These are phyloP conservation scores for Kwoniella mangroviensis DNA, from an alignment of 768 basidiomycete species.

Conservation along the genomic window DNA sequence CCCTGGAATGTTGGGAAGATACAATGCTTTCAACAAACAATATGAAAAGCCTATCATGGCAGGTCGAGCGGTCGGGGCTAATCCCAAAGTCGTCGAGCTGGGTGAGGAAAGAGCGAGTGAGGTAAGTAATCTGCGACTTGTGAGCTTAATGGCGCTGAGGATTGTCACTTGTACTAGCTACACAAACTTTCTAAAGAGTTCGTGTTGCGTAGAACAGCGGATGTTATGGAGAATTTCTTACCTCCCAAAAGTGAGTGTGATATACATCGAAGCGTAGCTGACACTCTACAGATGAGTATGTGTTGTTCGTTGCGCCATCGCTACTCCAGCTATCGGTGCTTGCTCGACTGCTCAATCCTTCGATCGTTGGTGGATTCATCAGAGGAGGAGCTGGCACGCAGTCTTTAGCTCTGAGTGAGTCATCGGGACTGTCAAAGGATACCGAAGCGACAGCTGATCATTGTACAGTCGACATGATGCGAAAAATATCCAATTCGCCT, in stretches of 20 bases:
- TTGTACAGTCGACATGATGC: conserved; percentile 66
- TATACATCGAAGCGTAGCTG: not conserved
- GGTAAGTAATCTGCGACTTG: conserved; percentile 59
- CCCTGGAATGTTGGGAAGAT: conserved; percentile 74
- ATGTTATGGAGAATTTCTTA: conserved; percentile 76
- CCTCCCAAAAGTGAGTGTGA: conserved; percentile 81
- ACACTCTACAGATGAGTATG: conserved; percentile 80
- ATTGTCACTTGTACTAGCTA: conserved; percentile 54
- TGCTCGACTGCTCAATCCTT: conserved; percentile 71
- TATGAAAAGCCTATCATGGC: conserved; percentile 88
- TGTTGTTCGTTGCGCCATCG: conserved; percentile 94
- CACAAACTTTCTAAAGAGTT: conserved; percentile 78
- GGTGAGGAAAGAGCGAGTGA: conserved; percentile 79
- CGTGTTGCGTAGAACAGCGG: conserved; percentile 85
- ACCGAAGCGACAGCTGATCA: not conserved
- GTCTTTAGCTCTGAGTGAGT: conserved; percentile 43
- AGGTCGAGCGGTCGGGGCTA: conserved; percentile 77
- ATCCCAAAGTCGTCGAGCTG: conserved; percentile 71
- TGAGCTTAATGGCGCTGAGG: too few species aligned
- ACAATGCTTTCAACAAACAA: conserved; percentile 61
- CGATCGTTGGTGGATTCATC: conserved; percentile 71
- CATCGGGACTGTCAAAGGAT: too few species aligned
- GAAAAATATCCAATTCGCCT: conserved; percentile 92
- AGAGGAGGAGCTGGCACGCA: conserved; percentile 68
- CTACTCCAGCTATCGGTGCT: conserved; percentile 80